Conservation (phyloP, 139 green algal species). For the Pleodorina starrii region DNA sequence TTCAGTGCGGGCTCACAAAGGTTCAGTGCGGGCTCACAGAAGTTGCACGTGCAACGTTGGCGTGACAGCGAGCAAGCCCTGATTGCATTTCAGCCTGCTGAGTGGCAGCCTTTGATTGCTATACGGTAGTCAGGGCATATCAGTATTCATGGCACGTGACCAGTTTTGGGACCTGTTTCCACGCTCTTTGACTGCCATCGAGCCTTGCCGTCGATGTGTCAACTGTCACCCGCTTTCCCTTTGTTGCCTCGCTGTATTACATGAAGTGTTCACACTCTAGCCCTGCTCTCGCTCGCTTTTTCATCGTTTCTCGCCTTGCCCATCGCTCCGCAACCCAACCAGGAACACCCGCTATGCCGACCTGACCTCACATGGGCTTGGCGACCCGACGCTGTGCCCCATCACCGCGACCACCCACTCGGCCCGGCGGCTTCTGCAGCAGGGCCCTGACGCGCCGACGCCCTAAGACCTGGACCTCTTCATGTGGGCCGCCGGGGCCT, state of each 20-base stretch:
- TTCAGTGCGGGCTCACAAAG: background rate
- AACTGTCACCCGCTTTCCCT: background rate
- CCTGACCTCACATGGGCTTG: background rate
- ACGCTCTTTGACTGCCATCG: too few species aligned
- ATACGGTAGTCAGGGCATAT: too few species aligned
- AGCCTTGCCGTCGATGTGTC: too few species aligned
- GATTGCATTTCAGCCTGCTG: too few species aligned
- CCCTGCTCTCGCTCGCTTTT: background rate
- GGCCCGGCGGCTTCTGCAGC: constrained; percentile 20
- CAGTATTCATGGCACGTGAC: too few species aligned
- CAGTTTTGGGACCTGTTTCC: too few species aligned
- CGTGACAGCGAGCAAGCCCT: too few species aligned
- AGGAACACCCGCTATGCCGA: constrained; percentile 28
- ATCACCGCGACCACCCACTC: constrained; percentile 2
- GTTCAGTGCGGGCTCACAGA: too few species aligned
- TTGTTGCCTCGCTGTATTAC: background rate
- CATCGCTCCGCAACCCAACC: too few species aligned
- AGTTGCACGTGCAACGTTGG: too few species aligned
- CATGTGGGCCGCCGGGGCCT: background rate
- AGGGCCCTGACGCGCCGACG: background rate
- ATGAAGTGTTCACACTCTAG: background rate
- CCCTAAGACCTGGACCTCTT: constrained; percentile 27
- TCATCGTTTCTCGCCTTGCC: background rate
- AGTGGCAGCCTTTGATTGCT: too few species aligned
- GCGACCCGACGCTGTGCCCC: background rate